Evolutionary conservation across 2,329 filamentous ascomycete species (phyloP), one percentile per base, ranked within the genome.

Genomic region (Ophiostoma populinum): DNA sequence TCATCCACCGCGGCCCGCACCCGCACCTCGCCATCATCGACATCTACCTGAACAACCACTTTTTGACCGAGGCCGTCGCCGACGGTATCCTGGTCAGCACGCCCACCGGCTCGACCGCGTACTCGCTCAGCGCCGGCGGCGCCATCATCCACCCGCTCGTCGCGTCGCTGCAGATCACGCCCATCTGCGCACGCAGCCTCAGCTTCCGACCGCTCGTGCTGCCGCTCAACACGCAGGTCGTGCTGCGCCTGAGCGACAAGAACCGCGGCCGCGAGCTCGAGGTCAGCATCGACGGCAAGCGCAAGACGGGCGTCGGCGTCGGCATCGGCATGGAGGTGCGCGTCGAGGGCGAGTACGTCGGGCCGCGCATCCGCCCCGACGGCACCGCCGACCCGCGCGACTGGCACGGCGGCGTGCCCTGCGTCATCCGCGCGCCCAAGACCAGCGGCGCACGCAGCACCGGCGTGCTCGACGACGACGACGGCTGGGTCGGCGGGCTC

Each of bases 21-120:
- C 83, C 90, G 1, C 87, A 95, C 54, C 68, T 98, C 6, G 82
- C 85, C 24, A 77, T 93, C 44, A 81, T 98, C 45, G 82, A 92
- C 49, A 81, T 98, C 28, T 90, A 75, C 48, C 78, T 95, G 40
- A 86, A 86, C 47, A 79, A 81, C 22, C 75, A 83, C 36, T 92
- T 90, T 48, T 63, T 98, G 30, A 98, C 90, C 2, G 85, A 93
- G 53, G 87, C 83, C 1, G 86, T 92, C 10, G 87, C 86, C 1
- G 90, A 98, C 53, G 90, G 90, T 34, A 92, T 98, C 54, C 78
- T 95, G 29, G 75, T 95, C 39, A 85, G 80, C 43, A 94, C 87
- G 0, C 90, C 90, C 0, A 98, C 90, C 0, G 90, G 90, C 3
- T 92, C 81, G 26, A 98, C 90, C 1, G 90, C 90, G 1, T 98